Evolutionary conservation across 345 rosid species (phyloP).

Genomic region (Eucalyptus sideroxylon): DNA sequence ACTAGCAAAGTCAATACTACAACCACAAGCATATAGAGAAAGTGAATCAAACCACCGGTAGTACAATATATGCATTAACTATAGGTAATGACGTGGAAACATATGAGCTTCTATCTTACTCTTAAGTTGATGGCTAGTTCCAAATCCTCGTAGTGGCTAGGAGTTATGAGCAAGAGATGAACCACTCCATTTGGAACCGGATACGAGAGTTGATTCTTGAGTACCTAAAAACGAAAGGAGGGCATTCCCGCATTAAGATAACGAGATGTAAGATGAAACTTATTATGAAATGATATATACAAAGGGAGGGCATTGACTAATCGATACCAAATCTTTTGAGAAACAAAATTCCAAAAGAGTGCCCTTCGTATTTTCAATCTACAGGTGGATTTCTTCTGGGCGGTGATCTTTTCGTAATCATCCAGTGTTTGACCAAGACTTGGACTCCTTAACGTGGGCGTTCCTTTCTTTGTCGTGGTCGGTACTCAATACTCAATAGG

Average conservation of each 20-base stretch:
- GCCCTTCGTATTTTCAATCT: not conserved
- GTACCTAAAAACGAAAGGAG: not conserved
- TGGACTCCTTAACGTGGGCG: not conserved
- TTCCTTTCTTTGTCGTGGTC: not conserved
- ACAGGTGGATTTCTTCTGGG: not conserved
- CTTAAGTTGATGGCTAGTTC: not conserved
- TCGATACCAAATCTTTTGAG: rapidly evolving
- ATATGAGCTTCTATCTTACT: rapidly evolving
- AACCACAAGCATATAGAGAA: not conserved
- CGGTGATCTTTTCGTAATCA: not conserved
- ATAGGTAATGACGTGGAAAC: not conserved
- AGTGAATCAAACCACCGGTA: not conserved
- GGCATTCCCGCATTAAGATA: rapidly evolving
- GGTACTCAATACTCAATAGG: not conserved
- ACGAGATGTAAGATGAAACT: not conserved
- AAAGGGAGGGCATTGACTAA: not conserved
- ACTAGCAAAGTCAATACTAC: not conserved
- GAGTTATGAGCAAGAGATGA: not conserved
- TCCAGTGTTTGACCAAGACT: not conserved
- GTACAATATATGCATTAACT: too few species aligned
- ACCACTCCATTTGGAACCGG: rapidly evolving
- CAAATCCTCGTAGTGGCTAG: not conserved
- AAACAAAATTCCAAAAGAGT: too few species aligned
- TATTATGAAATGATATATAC: not conserved
- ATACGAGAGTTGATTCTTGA: not conserved